phyloP scores from a whole-genome alignment of 352 stramenopile species.

The Globisporangium middletonii region DNA sequence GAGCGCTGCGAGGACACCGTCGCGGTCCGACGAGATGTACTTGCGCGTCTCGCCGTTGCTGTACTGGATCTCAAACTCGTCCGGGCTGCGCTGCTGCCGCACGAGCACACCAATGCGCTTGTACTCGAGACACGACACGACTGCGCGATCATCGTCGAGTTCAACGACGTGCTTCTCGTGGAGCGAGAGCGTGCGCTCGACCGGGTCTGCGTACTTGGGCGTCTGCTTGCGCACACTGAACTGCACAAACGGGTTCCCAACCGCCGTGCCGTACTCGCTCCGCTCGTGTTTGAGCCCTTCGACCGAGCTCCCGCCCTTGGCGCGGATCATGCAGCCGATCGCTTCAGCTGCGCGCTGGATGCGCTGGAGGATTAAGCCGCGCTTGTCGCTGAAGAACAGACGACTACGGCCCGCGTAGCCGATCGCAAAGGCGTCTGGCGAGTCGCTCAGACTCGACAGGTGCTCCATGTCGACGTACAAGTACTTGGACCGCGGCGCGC shows the following conservation, averaged over 20 bases:
- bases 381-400: slow-evolving; percentile 67
- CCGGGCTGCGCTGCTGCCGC: slow-evolving; percentile 28
- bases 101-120: slow-evolving; percentile 67
- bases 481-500: slow-evolving; percentile 62
- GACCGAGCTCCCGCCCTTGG: slow-evolving; percentile 25
- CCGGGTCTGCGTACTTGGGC: slow-evolving; percentile 45
- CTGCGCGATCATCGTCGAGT: slow-evolving; percentile 36
- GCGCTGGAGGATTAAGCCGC: slow-evolving; percentile 37
- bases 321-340: slow-evolving; percentile 51
- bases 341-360: slow-evolving; percentile 53
- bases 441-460: slow-evolving; percentile 45
- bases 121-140: slow-evolving; percentile 62
- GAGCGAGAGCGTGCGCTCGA: slow-evolving; percentile 53
- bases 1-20: slow-evolving; percentile 67
- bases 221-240: slow-evolving; percentile 66
- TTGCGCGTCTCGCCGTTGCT: slow-evolving; percentile 46
- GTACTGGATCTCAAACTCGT: slow-evolving; percentile 76
- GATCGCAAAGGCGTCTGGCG: slow-evolving; percentile 54
- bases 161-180: slow-evolving; percentile 71
- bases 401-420: slow-evolving; percentile 60
- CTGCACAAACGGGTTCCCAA: slow-evolving; percentile 58
- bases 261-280: slow-evolving; percentile 31
- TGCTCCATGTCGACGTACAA: slow-evolving; percentile 80
- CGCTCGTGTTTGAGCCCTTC: slow-evolving; percentile 46
- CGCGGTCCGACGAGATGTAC: slow-evolving; percentile 63